Percentiles rank a stretch among this genome's conserved stretches.
phyloP scores from a whole-genome alignment of 2,329 filamentous ascomycete species.

The Aureobasidium sp. region DNA sequence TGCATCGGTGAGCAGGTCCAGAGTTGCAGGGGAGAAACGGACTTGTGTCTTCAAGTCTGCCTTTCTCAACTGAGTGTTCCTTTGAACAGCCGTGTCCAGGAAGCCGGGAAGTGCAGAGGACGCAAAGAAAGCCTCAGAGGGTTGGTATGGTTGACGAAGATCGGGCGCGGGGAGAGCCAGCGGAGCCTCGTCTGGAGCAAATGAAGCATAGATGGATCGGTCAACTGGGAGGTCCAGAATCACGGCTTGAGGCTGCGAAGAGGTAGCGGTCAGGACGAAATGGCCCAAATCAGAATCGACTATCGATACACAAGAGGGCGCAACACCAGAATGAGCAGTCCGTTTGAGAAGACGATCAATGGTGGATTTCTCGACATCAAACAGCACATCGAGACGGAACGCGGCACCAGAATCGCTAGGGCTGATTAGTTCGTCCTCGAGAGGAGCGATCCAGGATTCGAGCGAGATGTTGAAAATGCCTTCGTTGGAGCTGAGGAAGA shows the following conservation, averaged over 20 bases:
- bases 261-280: conserved; percentile 46
- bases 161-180: conserved; percentile 41
- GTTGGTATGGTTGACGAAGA: conserved; percentile 60
- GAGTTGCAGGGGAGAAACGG: conserved; percentile 61
- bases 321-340: conserved; percentile 30
- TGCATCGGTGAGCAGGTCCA: conserved; percentile 64
- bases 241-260: conserved; percentile 44
- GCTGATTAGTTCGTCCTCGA: conserved; percentile 51
- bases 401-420: conserved; percentile 45
- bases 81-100: conserved; percentile 48
- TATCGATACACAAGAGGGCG: conserved; percentile 39
- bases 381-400: conserved; percentile 51
- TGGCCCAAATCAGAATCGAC: conserved; percentile 53
- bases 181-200: conserved; percentile 15
- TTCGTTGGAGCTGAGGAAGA: conserved; percentile 51
- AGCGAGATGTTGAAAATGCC: conserved; percentile 52
- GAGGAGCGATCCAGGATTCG: conserved; percentile 48
- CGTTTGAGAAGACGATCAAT: conserved; percentile 42
- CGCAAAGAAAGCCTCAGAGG: conserved; percentile 54
- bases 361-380: conserved; percentile 44
- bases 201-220: conserved; percentile 19
- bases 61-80: conserved; percentile 48
- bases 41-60: conserved; percentile 60
- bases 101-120: conserved; percentile 50
- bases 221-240: conserved; percentile 42